Base-by-base conservation (phyloP, 2,329 filamentous ascomycete genomes). In the Aspergillus sp. region DNA sequence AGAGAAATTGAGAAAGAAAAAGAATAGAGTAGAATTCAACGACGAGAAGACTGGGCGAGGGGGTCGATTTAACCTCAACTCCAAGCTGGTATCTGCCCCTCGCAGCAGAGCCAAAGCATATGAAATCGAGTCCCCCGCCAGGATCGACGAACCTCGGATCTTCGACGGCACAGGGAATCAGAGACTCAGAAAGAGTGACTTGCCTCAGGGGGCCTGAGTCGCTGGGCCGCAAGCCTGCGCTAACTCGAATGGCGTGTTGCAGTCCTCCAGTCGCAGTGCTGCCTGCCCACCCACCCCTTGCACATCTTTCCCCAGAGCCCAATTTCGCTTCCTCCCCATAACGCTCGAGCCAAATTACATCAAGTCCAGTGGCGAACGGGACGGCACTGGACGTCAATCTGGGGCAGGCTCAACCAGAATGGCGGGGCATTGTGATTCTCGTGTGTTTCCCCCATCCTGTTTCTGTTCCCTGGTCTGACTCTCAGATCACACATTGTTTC, bases 81-180 rank as follows among this genome's bases (percentile, higher is more conserved):
- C n/a, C 24, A 24, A 27, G 8, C 9, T 12, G 45, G 5, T 15
- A 15, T 19, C 22, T 20, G 19, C 47, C 54, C 52, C 59, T 56
- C 50, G 52, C 44, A 13, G 22, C 22, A 22, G 44, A 20, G 7
- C 11, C 27, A n/a, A 57, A 50, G 50, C 62, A 62, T 64, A 64
- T 64, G 62, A 62, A 61, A 40, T 33, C 45, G 17, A 39, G 19
- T 40, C 55, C 54, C 56, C 27, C 8, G 58, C 56, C 48, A 47
- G 45, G 57, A 61, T 58, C 58, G 58, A 59, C 58, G 56, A 63
- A 61, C 62, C 62, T 62, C 60, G 62, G 62, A 63, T 56, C 58
- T 19, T 30, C 45, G 37, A 44, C 34, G 40, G 47, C 47, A 50
- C 47, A 50, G 9, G 12, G 17, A 45, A 54, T 24, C 19, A 5